Evolutionary conservation across 164 flowering plant species (phyloP), one percentile per base, ranked within the genome.

Genomic region (Echeveria elegans): DNA sequence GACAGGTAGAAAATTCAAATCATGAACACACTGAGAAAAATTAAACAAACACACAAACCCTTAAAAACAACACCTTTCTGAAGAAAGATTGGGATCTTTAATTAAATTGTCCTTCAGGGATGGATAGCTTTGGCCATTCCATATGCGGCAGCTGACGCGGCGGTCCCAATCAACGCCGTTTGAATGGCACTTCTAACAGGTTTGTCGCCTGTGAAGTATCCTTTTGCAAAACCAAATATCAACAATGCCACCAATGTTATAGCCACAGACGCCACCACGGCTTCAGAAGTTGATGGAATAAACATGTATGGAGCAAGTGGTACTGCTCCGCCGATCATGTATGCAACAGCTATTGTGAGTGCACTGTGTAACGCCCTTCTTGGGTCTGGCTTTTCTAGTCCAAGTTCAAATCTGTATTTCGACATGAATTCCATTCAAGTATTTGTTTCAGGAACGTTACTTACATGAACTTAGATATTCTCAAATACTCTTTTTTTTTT

Each of bases 71-170:
- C 37, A 34, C 3, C 37, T 34, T 34, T 7, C 37, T 34, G 3
- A 34, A 34, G 7, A 34, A 34, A 7, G 7, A 3, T 34, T 34
- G 37, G 37, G 37, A 34, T 3, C 5, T 34, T 34, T 34, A 7
- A 34, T 34, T 34, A 7, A 34, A 34, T 3, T 34, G 37, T 34
- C 5, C 37, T 34, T 34, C 58, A 73, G 30, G 43, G 50, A 0
- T 74, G 75, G 18, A 92, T 80, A 65, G 72, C 77, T 74, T 83
- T 88, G 34, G 98, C 98, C 76, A 92, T 72, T 73, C 86, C 88
- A 70, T 76, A 92, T 34, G 98, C 98, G 26, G 95, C 96, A 4
- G 91, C 96, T 5, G 96, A 92, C 11, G 96, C 98, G 66, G 86
- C 65, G 47, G 96, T 91, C 11, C 96, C 98, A 5, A 92, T 84